Percentiles rank a stretch among this genome's conserved stretches.
Conservation (phyloP, 768 basidiomycete genomes). For the Crassisporium funariophilum region DNA sequence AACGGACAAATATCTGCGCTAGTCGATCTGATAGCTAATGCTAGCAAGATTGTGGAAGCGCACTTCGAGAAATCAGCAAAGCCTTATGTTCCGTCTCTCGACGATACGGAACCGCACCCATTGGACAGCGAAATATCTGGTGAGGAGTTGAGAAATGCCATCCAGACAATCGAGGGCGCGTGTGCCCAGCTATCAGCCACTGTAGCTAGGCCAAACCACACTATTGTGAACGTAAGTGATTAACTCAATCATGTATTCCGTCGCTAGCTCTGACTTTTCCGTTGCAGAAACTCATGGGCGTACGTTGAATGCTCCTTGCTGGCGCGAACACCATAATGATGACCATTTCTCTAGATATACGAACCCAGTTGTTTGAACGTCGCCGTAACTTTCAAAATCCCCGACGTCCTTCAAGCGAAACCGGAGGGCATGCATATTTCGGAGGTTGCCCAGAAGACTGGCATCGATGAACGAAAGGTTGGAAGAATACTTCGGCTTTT, state of each 20-base stretch:
- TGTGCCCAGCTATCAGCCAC: constrained; percentile 29
- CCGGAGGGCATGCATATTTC: constrained; percentile 31
- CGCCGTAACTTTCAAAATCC: constrained; percentile 20
- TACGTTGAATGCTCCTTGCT: not conserved
- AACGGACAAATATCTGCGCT: constrained; percentile 12
- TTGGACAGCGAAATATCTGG: constrained; percentile 14
- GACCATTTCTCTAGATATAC: constrained; percentile 10
- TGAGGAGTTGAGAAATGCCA: constrained; percentile 20
- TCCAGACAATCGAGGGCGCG: constrained; percentile 29
- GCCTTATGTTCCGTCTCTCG: constrained; percentile 26
- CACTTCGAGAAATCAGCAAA: constrained; percentile 23
- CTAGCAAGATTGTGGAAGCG: constrained; percentile 22
- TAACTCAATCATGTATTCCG: too few species aligned
- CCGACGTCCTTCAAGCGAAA: constrained; percentile 28
- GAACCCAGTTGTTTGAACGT: constrained; percentile 26
- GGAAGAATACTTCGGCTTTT: constrained; percentile 33
- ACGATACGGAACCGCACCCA: constrained; percentile 22
- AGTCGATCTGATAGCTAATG: constrained; percentile 19
- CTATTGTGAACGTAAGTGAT: constrained; percentile 25
- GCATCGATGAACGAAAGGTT: constrained; percentile 32
- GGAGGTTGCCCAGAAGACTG: constrained; percentile 21
- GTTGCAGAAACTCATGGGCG: constrained; percentile 14
- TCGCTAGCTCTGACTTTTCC: too few species aligned
- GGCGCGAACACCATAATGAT: not conserved
- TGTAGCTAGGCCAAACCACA: constrained; percentile 24